Evolutionary conservation across 2,329 filamentous ascomycete genomes (phyloP).

Genomic region (Colletotrichum chrysophilum): DNA sequence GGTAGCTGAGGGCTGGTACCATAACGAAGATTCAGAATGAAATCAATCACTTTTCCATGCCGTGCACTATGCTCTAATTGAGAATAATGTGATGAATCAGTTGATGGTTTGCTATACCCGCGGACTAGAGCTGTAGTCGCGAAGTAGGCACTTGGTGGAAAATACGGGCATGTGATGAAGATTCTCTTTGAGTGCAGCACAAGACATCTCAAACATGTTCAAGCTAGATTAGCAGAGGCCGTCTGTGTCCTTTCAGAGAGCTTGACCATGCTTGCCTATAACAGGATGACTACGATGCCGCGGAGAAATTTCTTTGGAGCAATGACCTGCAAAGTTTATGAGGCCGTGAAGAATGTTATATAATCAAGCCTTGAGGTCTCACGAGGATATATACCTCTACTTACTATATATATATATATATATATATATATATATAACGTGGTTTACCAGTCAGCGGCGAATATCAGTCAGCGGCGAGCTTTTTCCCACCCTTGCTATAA

Average conservation of each 20-base stretch:
- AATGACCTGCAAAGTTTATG: neutral
- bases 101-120: rapidly evolving
- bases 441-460: too few relatives aligned
- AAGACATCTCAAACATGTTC: neutral
- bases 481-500: too few relatives aligned
- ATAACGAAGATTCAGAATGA: neutral
- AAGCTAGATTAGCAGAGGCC: neutral
- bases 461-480: too few relatives aligned
- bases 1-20: neutral
- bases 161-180: neutral
- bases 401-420: too few relatives aligned
- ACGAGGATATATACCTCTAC: too few relatives aligned
- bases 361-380: neutral
- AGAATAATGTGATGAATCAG: rapidly evolving
- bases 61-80: too few relatives aligned
- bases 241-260: neutral
- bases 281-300: neutral
- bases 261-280: neutral
- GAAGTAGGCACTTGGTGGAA: rapidly evolving
- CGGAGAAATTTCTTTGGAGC: rapidly evolving
- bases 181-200: neutral
- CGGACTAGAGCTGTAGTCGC: neutral
- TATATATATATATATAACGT: too few relatives aligned
- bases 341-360: neutral
- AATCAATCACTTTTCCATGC: neutral